phyloP scores from a whole-genome alignment of 305 asterid species.

The Plantago rigida region DNA sequence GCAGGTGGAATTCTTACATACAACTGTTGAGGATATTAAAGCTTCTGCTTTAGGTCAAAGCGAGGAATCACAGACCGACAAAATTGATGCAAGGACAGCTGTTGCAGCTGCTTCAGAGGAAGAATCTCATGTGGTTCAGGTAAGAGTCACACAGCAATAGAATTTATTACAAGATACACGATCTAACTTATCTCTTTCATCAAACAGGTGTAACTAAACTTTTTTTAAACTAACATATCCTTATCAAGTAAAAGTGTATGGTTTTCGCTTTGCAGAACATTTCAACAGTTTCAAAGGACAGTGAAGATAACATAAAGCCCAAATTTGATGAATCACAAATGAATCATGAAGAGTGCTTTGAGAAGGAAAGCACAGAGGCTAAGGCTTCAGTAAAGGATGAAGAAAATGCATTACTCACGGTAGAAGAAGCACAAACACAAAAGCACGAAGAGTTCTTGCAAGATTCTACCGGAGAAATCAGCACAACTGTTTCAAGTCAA shows the following conservation, averaged over 20 bases:
- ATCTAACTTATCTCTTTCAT: neutral
- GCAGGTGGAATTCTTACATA: slow-evolving; percentile 25
- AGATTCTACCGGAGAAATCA: slow-evolving; percentile 18
- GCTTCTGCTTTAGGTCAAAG: slow-evolving; percentile 23
- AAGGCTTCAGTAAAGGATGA: slow-evolving; percentile 19
- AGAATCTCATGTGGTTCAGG: slow-evolving; percentile 27
- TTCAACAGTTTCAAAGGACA: slow-evolving; percentile 21
- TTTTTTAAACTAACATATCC: neutral
- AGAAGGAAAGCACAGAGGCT: slow-evolving; percentile 22
- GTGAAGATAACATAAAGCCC: slow-evolving; percentile 21
- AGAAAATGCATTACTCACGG: slow-evolving; percentile 16
- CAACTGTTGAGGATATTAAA: slow-evolving; percentile 24
- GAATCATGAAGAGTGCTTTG: slow-evolving; percentile 16
- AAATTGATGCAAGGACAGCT: slow-evolving; percentile 12
- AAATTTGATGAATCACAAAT: slow-evolving; percentile 18
- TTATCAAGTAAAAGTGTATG: neutral
- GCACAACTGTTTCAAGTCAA: slow-evolving; percentile 25
- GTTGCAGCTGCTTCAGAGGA: slow-evolving; percentile 20
- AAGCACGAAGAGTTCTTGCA: slow-evolving; percentile 27
- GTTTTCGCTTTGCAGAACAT: slow-evolving; percentile 23
- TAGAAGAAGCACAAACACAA: slow-evolving; percentile 11
- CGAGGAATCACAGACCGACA: slow-evolving; percentile 20
- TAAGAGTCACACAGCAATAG: slow-evolving; percentile 10
- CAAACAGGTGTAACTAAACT: neutral
- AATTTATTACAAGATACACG: neutral